phyloP scores from a whole-genome alignment of 768 basidiomycete species.

The Tricholoma matsutake region DNA sequence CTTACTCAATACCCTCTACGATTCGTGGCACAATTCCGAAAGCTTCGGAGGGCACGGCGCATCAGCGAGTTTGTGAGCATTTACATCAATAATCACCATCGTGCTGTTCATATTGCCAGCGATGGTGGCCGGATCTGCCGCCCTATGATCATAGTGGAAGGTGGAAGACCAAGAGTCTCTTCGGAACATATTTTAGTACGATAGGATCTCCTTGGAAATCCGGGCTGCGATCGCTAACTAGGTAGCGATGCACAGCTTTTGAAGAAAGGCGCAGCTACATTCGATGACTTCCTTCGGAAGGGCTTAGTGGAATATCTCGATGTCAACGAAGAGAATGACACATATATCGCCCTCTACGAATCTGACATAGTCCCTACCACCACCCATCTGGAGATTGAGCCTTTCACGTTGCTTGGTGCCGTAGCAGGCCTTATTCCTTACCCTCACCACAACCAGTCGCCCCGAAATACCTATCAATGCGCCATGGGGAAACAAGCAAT shows the following conservation, averaged over 20 bases:
- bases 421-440: conserved; percentile 99
- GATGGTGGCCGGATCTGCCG: conserved; percentile 98
- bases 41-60: conserved; percentile 85
- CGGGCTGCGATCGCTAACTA: conserved; percentile 6
- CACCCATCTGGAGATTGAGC: conserved; percentile 97
- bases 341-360: conserved; percentile 94
- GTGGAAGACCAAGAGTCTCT: conserved; percentile 70
- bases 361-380: conserved; percentile 75
- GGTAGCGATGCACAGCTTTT: conserved; percentile 50
- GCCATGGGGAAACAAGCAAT: conserved; percentile 99
- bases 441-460: conserved; percentile 99
- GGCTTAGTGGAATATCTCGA: conserved; percentile 98
- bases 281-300: conserved; percentile 90
- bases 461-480: conserved; percentile 98
- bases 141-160: conserved; percentile 95
- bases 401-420: conserved; percentile 95
- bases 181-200: conserved; percentile 73
- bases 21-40: conserved; percentile 90
- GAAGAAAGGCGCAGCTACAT: conserved; percentile 73
- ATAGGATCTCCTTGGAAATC: conserved; percentile 23
- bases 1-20: conserved; percentile 80
- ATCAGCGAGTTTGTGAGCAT: conserved; percentile 96
- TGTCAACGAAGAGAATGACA: conserved; percentile 99
- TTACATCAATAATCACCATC: conserved; percentile 95
- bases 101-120: conserved; percentile 91